Evolutionary conservation across 768 basidiomycete species (phyloP).

Genomic region (Russula griseocarnosa): DNA sequence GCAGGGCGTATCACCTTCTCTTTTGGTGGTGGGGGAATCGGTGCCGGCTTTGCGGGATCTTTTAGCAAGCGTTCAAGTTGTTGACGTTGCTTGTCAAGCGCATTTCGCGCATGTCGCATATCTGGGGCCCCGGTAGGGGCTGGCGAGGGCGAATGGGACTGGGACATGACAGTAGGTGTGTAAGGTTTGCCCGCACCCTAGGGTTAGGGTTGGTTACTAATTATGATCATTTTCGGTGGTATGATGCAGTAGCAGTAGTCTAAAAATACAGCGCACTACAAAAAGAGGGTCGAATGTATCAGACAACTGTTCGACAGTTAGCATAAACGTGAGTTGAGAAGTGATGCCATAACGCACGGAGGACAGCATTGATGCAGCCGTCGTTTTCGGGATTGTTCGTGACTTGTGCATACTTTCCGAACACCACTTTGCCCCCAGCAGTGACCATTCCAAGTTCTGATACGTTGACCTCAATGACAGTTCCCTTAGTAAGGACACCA

Average conservation of each 20-base stretch:
- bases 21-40: slow-evolving; percentile 74
- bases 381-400: slow-evolving; percentile 96
- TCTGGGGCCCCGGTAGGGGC: slow-evolving; percentile 29
- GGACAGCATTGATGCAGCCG: slow-evolving; percentile 92
- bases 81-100: slow-evolving; percentile 49
- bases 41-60: slow-evolving; percentile 80
- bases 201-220: slow-evolving; percentile 19
- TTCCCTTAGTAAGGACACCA: slow-evolving; percentile 97
- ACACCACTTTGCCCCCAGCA: slow-evolving; percentile 91
- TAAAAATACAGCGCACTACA: slow-evolving; percentile 10
- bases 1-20: slow-evolving; percentile 78
- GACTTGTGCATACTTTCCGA: slow-evolving; percentile 90
- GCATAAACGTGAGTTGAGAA: neutral
- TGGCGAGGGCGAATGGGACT: slow-evolving; percentile 34
- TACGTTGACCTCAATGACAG: slow-evolving; percentile 98
- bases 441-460: slow-evolving; percentile 97
- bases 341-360: slow-evolving; percentile 52
- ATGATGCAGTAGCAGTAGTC: neutral
- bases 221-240: neutral
- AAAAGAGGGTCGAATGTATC: neutral
- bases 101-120: slow-evolving; percentile 45
- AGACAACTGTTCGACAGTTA: slow-evolving; percentile 17
- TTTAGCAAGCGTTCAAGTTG: slow-evolving; percentile 88
- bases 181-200: slow-evolving; percentile 1
- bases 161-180: slow-evolving; percentile 27